These are phyloP conservation scores for Hygrophoropsis aurantiaca DNA, from an alignment of 768 basidiomycete genomes.

Conservation along the genomic window DNA sequence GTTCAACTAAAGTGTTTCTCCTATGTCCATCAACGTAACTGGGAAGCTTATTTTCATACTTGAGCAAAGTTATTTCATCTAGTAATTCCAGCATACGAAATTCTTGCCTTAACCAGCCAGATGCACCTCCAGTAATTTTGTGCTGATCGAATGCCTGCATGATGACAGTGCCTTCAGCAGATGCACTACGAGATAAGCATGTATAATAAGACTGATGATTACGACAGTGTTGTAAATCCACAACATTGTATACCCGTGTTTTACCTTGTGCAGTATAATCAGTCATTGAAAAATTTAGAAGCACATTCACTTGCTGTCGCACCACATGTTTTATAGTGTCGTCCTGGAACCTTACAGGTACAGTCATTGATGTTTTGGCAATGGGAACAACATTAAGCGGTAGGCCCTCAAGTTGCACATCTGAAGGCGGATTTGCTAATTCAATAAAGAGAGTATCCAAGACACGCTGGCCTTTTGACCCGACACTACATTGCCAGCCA, in stretches of 20 bases:
- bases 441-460: constrained; percentile 32
- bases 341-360: constrained; percentile 14
- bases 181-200: constrained; percentile 25
- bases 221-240: too few species aligned
- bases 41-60: constrained; percentile 19
- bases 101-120: too few species aligned
- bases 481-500: constrained; percentile 22
- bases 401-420: constrained; percentile 22
- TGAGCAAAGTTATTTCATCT: constrained; percentile 31
- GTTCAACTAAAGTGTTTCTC: constrained; percentile 19
- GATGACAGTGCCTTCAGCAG: constrained; percentile 28
- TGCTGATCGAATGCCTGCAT: constrained; percentile 24
- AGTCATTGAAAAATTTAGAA: constrained; percentile 33
- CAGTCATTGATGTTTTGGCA: background rate
- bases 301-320: constrained; percentile 23
- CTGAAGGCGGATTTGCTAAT: constrained; percentile 23
- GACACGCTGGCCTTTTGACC: constrained; percentile 8
- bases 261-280: constrained; percentile 36
- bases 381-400: constrained; percentile 33
- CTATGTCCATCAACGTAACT: constrained; percentile 10
- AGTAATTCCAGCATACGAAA: too few species aligned
- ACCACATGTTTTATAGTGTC: constrained; percentile 13
- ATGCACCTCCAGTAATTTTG: too few species aligned
- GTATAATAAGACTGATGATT: constrained; percentile 33
- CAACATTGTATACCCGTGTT: constrained; percentile 27